Conservation (phyloP, 176 grass and related monocot species). For the Eremochloa ophiuroides region DNA sequence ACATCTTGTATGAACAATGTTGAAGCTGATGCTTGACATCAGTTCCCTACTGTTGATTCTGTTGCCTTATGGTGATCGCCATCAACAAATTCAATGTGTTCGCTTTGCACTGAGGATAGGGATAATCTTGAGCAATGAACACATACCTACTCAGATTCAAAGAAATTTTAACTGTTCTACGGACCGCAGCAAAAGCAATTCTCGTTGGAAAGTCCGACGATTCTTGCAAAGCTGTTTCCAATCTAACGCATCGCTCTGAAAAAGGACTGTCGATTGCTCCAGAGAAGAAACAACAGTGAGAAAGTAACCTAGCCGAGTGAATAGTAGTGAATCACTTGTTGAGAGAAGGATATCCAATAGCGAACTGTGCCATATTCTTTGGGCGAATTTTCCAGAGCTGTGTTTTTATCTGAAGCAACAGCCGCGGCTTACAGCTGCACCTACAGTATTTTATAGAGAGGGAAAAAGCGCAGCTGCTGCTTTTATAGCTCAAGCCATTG, state of each 20-base stretch:
- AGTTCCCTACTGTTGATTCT: not conserved
- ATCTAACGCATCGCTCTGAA: too few relatives aligned
- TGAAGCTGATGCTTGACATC: not conserved
- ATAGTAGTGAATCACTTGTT: too few relatives aligned
- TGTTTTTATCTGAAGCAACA: too few relatives aligned
- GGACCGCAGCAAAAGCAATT: not conserved
- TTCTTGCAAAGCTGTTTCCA: too few relatives aligned
- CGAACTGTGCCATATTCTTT: too few relatives aligned
- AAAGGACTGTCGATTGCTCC: not conserved
- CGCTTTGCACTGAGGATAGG: not conserved
- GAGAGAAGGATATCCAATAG: too few relatives aligned
- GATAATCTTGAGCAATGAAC: not conserved
- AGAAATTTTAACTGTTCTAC: not conserved
- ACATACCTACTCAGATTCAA: not conserved
- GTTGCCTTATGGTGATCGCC: not conserved
- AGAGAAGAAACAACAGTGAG: not conserved
- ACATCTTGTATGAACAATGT: not conserved
- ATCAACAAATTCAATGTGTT: not conserved
- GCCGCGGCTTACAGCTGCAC: too few relatives aligned
- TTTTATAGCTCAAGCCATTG: too few relatives aligned
- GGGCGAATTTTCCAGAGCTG: too few relatives aligned
- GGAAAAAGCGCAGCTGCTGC: too few relatives aligned
- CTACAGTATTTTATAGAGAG: too few relatives aligned
- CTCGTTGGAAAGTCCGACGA: not conserved
- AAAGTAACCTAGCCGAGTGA: too few relatives aligned